phyloP scores from a whole-genome alignment of 2,329 filamentous ascomycete species.

The Penicillium fuscoglaucum region DNA sequence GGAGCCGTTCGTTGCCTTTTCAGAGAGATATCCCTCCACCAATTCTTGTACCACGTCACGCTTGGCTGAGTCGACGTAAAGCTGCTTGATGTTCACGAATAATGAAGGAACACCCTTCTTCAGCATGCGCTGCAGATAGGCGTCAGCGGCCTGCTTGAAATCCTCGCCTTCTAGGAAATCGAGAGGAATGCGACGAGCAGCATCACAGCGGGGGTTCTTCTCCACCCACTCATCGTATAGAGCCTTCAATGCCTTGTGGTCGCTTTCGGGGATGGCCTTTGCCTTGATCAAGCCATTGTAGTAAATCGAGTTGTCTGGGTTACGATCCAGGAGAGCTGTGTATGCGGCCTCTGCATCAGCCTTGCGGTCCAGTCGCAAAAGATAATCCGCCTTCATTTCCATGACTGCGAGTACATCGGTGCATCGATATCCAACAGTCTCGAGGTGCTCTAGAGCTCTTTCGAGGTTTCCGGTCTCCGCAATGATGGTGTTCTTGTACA shows the following conservation, averaged over 20 bases:
- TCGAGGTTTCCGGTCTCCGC: conserved; percentile 82
- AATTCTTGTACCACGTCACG: conserved; percentile 72
- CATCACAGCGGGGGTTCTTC: conserved; percentile 80
- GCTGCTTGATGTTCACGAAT: conserved; percentile 92
- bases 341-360: conserved; percentile 83
- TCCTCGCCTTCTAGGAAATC: conserved; percentile 83
- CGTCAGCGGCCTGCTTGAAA: conserved; percentile 74
- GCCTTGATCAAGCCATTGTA: conserved; percentile 74
- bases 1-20: conserved; percentile 51
- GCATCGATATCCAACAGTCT: conserved; percentile 72
- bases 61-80: conserved; percentile 79
- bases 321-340: conserved; percentile 76
- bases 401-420: conserved; percentile 82
- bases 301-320: conserved; percentile 82
- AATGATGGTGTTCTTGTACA: conserved; percentile 96
- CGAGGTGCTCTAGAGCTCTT: conserved; percentile 81
- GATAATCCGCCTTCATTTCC: conserved; percentile 82
- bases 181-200: conserved; percentile 79
- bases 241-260: conserved; percentile 65
- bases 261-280: conserved; percentile 62
- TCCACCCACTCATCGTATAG: conserved; percentile 80
- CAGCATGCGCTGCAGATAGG: conserved; percentile 80
- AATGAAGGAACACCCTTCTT: conserved; percentile 92
- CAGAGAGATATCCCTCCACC: conserved; percentile 74
- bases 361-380: conserved; percentile 72